Evolutionary conservation across 2,329 filamentous ascomycete species (phyloP), one percentile per base, ranked within the genome.

Genomic region (Neonectria magnoliae): DNA sequence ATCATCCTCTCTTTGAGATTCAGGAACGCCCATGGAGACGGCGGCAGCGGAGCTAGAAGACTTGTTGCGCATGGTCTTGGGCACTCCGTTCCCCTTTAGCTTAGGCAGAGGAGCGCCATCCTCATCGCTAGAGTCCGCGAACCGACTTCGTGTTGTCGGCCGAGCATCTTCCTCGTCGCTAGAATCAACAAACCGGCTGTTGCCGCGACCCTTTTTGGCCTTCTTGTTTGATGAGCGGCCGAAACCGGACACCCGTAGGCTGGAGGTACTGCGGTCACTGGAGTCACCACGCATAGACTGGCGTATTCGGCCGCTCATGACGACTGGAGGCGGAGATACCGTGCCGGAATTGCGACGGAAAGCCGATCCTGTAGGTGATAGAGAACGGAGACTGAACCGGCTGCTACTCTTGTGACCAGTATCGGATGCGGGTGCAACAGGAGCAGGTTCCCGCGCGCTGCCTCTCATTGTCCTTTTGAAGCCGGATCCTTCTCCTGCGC

Each of bases 391-490:
- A 63, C 90, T 92, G 73, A 93, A 90, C 25, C 87, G 85, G n/a
- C 87, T 85, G n/a, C 87, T 74, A n/a, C 69, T 71, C 51, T 68
- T 71, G n/a, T n/a, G n/a, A 8, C 66, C 67, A 27, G 55, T 53
- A 20, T 81, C 76, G 27, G 79, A 80, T 5, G 60, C 33, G 31
- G 72, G 66, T 3, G 68, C 51, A 11, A 65, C 62, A 22, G 69
- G 53, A 11, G 66, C 60, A 20, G 69, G 55, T 13, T 76, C 75
- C 7, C 65, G 71, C 45, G 67, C 36, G 45, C 68, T 72, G 29
- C 71, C 68, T 64, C 94, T 87, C 92, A 97, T 92, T 2, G 92
- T 93, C 56, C 84, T 86, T 62, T 90, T 90, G 83, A 97, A 93
- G 1, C 82, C 85, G 57, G 88, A 86, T 0, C 84, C 83, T 47